These are phyloP conservation scores for Asterophora parasitica DNA, from an alignment of 768 basidiomycete species.

Conservation along the genomic window DNA sequence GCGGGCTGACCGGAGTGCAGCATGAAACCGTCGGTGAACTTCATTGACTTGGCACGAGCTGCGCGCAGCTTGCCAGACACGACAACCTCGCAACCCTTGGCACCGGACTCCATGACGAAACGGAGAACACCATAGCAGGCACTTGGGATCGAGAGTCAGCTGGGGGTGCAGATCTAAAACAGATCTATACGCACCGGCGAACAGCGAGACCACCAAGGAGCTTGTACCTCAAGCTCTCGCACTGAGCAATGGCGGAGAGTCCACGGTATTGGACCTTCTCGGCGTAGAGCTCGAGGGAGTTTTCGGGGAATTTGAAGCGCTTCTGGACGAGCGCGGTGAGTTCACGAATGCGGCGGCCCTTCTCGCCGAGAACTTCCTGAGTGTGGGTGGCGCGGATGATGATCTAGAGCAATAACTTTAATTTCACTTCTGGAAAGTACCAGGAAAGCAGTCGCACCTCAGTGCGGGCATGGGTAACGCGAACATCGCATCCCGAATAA, in stretches of 20 bases:
- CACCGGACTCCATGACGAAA: conserved; percentile 99
- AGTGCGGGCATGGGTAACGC: conserved; percentile 97
- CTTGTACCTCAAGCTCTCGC: conserved; percentile 98
- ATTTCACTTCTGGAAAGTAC: neutral
- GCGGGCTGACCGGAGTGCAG: conserved; percentile 98
- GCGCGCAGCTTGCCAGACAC: conserved; percentile 99
- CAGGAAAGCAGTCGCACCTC: conserved; percentile 51
- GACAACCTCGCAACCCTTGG: conserved; percentile 99
- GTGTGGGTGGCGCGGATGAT: conserved; percentile 99
- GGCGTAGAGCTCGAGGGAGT: conserved; percentile 97
- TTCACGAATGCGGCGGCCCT: conserved; percentile 98
- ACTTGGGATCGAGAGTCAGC: conserved; percentile 32
- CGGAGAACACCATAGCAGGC: conserved; percentile 99
- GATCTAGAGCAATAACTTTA: conserved; percentile 50
- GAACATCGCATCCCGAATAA: conserved; percentile 99
- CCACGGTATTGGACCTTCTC: conserved; percentile 99
- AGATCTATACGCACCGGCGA: conserved; percentile 64
- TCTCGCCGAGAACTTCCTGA: conserved; percentile 97
- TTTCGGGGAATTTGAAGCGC: conserved; percentile 99
- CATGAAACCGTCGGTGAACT: conserved; percentile 99
- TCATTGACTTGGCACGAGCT: conserved; percentile 99
- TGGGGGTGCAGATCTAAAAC: neutral
- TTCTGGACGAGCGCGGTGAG: conserved; percentile 98
- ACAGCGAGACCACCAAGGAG: conserved; percentile 99
- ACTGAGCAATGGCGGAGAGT: conserved; percentile 96